Conservation (phyloP, 163 green algal species). For the Scenedesmus sp. region DNA sequence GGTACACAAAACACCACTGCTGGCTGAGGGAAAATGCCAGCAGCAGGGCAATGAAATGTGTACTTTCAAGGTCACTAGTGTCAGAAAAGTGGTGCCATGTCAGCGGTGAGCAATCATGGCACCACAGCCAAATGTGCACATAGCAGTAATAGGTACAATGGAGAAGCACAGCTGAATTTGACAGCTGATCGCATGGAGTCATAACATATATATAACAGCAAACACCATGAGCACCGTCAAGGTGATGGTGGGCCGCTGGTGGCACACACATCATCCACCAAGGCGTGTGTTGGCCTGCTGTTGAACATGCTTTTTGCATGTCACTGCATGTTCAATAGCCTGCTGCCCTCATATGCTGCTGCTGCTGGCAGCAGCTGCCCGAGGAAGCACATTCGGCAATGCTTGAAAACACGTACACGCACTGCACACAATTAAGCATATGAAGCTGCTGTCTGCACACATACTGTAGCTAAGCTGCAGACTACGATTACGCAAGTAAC, state of each 20-base stretch:
- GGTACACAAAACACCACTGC: background rate
- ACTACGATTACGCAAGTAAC: background rate
- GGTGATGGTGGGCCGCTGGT: background rate
- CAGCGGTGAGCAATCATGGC: background rate
- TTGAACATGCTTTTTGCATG: background rate
- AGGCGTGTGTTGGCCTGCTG: background rate
- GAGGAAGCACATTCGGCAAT: background rate
- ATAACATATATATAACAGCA: background rate
- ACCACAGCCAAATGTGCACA: background rate
- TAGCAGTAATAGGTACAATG: background rate
- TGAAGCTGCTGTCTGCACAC: background rate
- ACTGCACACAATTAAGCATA: background rate
- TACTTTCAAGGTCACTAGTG: background rate
- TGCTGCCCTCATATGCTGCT: background rate
- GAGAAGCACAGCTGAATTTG: background rate
- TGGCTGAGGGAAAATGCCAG: conserved; percentile 2
- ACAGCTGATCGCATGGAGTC: background rate
- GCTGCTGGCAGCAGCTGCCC: background rate
- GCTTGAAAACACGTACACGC: background rate
- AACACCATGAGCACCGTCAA: background rate
- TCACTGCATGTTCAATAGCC: background rate
- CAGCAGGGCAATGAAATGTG: background rate
- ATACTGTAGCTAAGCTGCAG: background rate
- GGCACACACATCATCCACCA: too few species aligned
- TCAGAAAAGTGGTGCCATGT: background rate